Conservation (phyloP, 805 yeast species). For the Ogataea saltuana region DNA sequence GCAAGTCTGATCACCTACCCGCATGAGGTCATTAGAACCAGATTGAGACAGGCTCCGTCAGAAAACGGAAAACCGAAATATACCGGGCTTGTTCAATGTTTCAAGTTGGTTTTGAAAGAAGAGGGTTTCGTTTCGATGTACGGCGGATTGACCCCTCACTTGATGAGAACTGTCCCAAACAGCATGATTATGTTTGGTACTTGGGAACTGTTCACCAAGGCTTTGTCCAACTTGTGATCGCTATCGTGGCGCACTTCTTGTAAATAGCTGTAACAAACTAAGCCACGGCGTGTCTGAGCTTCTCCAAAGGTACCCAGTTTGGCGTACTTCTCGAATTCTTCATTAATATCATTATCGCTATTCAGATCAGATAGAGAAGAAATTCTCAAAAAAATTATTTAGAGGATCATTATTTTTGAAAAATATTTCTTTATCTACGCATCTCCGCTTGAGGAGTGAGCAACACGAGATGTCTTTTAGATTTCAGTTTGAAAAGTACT, state of each 20-base stretch:
- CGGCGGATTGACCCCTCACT: conserved; percentile 96
- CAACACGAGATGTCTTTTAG: conserved; percentile 56
- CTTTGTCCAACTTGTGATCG: conserved; percentile 41
- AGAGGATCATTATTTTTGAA: neutral
- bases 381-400: neutral
- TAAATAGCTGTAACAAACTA: neutral
- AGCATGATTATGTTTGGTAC: conserved; percentile 99
- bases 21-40: conserved; percentile 94
- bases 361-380: neutral
- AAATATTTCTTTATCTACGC: neutral
- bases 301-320: too few species aligned
- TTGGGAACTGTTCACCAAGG: conserved; percentile 81
- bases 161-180: conserved; percentile 95
- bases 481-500: conserved; percentile 49
- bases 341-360: neutral
- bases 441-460: too few species aligned
- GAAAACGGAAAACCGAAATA: conserved; percentile 82
- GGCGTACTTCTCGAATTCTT: too few species aligned
- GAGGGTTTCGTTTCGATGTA: conserved; percentile 94
- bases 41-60: conserved; percentile 90
- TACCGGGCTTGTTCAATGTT: conserved; percentile 86
- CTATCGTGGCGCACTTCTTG: conserved; percentile 8
- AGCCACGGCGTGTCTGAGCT: too few species aligned
- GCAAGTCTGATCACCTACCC: conserved; percentile 95
- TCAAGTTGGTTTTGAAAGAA: conserved; percentile 79